Conservation (phyloP, 805 yeast species). For the Ogataea neopini region DNA sequence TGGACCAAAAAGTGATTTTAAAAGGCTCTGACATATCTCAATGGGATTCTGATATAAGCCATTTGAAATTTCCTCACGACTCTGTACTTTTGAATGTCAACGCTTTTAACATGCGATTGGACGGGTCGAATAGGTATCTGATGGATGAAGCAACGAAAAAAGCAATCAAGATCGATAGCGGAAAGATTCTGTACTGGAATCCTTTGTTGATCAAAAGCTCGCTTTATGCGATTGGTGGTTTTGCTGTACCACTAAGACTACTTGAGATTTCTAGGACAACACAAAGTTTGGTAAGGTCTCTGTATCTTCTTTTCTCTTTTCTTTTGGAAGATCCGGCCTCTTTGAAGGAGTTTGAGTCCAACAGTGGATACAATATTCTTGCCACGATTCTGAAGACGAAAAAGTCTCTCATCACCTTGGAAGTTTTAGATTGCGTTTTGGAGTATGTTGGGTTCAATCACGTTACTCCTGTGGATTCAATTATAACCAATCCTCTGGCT, state of each 20-base stretch:
- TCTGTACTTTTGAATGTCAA: slow-evolving; percentile 24
- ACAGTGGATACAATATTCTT: slow-evolving; percentile 61
- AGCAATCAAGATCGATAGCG: not conserved
- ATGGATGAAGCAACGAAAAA: not conserved
- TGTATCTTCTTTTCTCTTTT: slow-evolving; percentile 44
- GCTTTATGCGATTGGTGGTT: slow-evolving; percentile 52
- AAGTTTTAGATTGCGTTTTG: slow-evolving; percentile 49
- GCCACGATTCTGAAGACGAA: slow-evolving; percentile 54
- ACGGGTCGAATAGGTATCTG: not conserved
- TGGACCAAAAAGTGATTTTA: not conserved
- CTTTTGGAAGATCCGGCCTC: slow-evolving; percentile 52
- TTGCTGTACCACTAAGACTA: slow-evolving; percentile 45
- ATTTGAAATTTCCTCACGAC: not conserved
- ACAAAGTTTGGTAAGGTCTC: slow-evolving; percentile 34
- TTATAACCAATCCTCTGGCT: slow-evolving; percentile 55
- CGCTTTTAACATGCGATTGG: slow-evolving; percentile 16
- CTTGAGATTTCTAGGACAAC: slow-evolving; percentile 46
- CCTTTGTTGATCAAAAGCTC: slow-evolving; percentile 16
- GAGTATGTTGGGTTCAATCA: slow-evolving; percentile 58
- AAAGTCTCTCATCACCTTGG: slow-evolving; percentile 39
- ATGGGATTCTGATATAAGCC: slow-evolving; percentile 1
- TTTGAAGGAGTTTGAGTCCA: slow-evolving; percentile 56
- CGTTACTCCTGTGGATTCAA: slow-evolving; percentile 51
- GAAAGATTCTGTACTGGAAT: slow-evolving; percentile 15
- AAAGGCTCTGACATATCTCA: not conserved